Percentiles rank a stretch among this genome's conserved stretches.
Conservation (phyloP, 192 early-diverging fungal genomes). For the Entomortierella beljakovae region DNA sequence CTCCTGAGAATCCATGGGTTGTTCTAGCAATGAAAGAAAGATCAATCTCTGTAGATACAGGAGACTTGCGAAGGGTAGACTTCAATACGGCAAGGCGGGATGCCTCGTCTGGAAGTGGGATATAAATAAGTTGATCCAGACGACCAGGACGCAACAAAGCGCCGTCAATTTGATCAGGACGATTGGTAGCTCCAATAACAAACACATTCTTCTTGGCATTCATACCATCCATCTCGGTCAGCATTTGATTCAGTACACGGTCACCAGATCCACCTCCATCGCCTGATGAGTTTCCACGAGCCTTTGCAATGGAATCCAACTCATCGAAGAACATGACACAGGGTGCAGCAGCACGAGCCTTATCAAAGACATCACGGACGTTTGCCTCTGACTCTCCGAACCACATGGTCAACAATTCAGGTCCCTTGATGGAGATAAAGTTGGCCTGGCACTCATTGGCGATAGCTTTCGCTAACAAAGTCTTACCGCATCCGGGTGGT, state of each 20-base stretch:
- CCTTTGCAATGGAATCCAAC: slow-evolving; percentile 97
- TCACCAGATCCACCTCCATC: slow-evolving; percentile 89
- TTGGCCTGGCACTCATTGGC: slow-evolving; percentile 99
- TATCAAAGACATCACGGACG: slow-evolving; percentile 99
- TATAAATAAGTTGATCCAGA: slow-evolving; percentile 99
- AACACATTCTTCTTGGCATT: slow-evolving; percentile 99
- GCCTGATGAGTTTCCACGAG: slow-evolving; percentile 83
- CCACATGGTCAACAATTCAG: slow-evolving; percentile 99
- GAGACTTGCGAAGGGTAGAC: slow-evolving; percentile 95
- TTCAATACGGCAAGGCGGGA: slow-evolving; percentile 88
- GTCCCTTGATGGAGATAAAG: slow-evolving; percentile 99
- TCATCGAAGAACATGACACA: slow-evolving; percentile 99
- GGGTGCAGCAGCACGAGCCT: slow-evolving; percentile 96
- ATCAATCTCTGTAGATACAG: slow-evolving; percentile 83
- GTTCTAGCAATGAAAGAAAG: slow-evolving; percentile 87
- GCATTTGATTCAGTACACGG: slow-evolving; percentile 98
- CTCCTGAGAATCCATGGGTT: slow-evolving; percentile 96
- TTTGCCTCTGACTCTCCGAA: slow-evolving; percentile 99
- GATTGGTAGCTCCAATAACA: slow-evolving; percentile 99
- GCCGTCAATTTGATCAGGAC: slow-evolving; percentile 98
- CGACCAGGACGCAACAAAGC: slow-evolving; percentile 98
- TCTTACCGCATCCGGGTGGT: slow-evolving; percentile 99
- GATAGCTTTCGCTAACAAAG: slow-evolving; percentile 98
- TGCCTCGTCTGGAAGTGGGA: slow-evolving; percentile 90
- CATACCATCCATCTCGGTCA: slow-evolving; percentile 99